A percentile compares a stretch with the other conserved stretches of the same genome.
Conservation (phyloP, 2,329 filamentous ascomycete genomes). For the Scytalidium lignicola region DNA sequence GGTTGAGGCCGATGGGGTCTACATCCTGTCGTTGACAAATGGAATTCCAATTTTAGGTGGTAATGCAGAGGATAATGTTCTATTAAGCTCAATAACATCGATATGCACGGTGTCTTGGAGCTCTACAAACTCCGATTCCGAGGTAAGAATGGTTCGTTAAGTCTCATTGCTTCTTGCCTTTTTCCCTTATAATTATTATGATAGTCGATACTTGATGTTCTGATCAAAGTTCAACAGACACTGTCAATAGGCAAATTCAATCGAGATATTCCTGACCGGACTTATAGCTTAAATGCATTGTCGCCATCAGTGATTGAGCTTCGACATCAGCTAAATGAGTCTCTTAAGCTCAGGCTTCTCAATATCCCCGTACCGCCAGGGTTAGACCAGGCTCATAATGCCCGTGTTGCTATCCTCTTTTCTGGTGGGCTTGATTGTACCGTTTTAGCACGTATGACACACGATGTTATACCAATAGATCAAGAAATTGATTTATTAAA, state of each 20-base stretch:
- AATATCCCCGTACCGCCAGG: constrained; percentile 57
- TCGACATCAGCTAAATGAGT: constrained; percentile 49
- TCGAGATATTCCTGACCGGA: constrained; percentile 31
- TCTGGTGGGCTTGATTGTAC: constrained; percentile 95
- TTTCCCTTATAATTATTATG: too few relatives aligned
- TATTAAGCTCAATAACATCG: constrained; percentile 6
- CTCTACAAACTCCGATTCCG: not conserved
- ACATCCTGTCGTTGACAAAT: constrained; percentile 32
- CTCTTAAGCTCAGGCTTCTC: constrained; percentile 59
- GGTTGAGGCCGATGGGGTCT: constrained; percentile 79
- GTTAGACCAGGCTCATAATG: constrained; percentile 28
- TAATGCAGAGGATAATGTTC: not conserved
- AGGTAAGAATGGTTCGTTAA: constrained; percentile 4
- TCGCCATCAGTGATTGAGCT: constrained; percentile 51
- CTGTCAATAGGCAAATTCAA: constrained; percentile 25
- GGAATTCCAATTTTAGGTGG: not conserved
- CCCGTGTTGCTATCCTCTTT: constrained; percentile 74
- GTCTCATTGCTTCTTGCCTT: too few relatives aligned
- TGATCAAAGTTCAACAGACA: not conserved
- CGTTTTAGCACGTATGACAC: constrained; percentile 71
- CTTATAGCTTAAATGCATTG: constrained; percentile 27
- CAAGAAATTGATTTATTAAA: constrained; percentile 86
- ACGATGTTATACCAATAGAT: constrained; percentile 64
- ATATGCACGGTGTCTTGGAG: constrained; percentile 11
- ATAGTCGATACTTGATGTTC: not conserved